phyloP scores from a whole-genome alignment of 352 stramenopile genomes.

The Globisporangium takayamanum region DNA sequence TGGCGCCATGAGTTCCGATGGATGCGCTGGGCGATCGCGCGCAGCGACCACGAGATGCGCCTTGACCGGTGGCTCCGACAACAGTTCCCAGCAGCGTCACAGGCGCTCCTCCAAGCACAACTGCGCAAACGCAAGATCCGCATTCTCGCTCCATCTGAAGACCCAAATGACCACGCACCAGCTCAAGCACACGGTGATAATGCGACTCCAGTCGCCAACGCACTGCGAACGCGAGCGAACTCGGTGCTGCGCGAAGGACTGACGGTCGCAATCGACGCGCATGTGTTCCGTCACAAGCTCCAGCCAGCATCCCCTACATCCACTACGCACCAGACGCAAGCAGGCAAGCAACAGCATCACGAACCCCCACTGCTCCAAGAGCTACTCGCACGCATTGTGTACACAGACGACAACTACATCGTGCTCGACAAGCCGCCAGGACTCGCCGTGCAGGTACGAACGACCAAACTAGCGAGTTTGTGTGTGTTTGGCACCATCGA shows the following conservation, averaged over 20 bases:
- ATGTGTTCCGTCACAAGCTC: slow-evolving; percentile 30
- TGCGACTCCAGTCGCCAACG: background rate
- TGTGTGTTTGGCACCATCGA: background rate
- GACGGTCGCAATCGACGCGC: slow-evolving; percentile 45
- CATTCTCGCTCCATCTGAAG: slow-evolving; percentile 11
- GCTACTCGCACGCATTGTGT: slow-evolving; percentile 33
- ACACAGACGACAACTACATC: slow-evolving; percentile 50
- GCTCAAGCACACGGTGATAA: background rate
- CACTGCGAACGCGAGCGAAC: slow-evolving; percentile 19
- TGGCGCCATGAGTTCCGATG: slow-evolving; percentile 42
- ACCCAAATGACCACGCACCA: background rate
- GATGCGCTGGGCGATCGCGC: slow-evolving; percentile 37
- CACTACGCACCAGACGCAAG: background rate
- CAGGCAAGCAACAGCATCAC: background rate
- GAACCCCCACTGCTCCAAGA: background rate
- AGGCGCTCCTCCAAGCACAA: slow-evolving; percentile 58
- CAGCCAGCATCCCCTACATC: slow-evolving; percentile 6
- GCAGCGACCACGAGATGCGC: slow-evolving; percentile 49
- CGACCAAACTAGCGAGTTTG: background rate
- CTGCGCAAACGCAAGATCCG: slow-evolving; percentile 68
- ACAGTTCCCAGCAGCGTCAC: slow-evolving; percentile 41
- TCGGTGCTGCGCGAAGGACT: slow-evolving; percentile 31
- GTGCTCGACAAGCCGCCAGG: slow-evolving; percentile 66
- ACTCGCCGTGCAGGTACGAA: slow-evolving; percentile 43
- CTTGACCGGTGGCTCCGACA: slow-evolving; percentile 59